Conservation (phyloP, 2,329 filamentous ascomycete genomes). For the Beauveria pseudobassiana region DNA sequence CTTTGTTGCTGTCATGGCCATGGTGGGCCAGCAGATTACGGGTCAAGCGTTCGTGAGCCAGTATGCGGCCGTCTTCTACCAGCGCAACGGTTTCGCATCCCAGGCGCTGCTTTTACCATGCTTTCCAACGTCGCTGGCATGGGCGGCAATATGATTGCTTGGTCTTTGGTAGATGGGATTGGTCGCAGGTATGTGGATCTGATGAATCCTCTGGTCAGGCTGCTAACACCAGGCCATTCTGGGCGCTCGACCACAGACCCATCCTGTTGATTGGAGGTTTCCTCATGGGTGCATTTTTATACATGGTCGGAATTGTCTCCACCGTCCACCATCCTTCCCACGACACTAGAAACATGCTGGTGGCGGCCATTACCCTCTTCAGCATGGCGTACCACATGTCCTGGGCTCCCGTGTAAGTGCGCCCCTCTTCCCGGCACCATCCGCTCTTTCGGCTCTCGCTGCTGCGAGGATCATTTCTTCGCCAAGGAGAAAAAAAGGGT, state of each 20-base stretch:
- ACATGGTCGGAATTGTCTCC: conserved; percentile 16
- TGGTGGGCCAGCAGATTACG: conserved; percentile 25
- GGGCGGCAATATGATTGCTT: conserved; percentile 14
- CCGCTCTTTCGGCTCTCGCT: background rate
- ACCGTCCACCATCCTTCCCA: conserved; percentile 1
- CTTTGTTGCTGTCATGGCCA: conserved; percentile 19
- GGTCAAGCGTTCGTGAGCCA: conserved; percentile 23
- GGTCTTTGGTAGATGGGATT: conserved; percentile 19
- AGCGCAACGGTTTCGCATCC: conserved; percentile 18
- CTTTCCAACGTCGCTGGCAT: conserved; percentile 13
- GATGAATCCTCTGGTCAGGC: background rate
- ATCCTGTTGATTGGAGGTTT: conserved; percentile 18
- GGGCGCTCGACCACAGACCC: conserved; percentile 10
- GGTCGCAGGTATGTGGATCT: conserved; percentile 13
- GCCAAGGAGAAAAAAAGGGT: no score
- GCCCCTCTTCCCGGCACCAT: background rate
- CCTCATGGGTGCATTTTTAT: conserved; percentile 19
- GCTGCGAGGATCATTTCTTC: background rate
- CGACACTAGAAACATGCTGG: conserved; percentile 11
- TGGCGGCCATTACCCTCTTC: conserved; percentile 21
- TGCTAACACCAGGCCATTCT: background rate
- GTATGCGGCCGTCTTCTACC: conserved; percentile 23
- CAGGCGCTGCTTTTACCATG: conserved; percentile 20
- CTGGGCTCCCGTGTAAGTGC: conserved; percentile 21
- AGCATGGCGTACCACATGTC: conserved; percentile 18